Percentiles rank a stretch among this genome's conserved stretches.
Evolutionary conservation across 306 rosid genomes (phyloP).

Genomic region (Luffa aegyptiaca): DNA sequence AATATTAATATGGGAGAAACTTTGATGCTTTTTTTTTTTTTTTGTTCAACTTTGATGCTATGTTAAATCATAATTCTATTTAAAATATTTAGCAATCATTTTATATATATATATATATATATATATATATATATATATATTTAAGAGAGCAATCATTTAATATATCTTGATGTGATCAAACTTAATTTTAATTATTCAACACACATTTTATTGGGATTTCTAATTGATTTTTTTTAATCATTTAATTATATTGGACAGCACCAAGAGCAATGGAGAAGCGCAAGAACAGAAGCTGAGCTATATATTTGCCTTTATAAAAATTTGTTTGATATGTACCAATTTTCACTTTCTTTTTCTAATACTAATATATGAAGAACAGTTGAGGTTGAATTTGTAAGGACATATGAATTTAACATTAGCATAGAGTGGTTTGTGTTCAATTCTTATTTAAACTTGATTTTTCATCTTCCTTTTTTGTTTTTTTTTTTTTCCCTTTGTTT

Average conservation of each 20-base stretch:
- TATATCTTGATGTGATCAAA: too few species aligned
- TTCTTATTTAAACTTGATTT: background rate
- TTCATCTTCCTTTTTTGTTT: background rate
- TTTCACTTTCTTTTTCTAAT: background rate
- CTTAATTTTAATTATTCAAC: too few species aligned
- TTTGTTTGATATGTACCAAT: background rate
- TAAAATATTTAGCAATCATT: too few species aligned
- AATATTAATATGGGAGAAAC: too few species aligned
- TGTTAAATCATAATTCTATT: too few species aligned
- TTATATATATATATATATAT: fast-evolving
- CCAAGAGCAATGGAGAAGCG: constrained; percentile 81
- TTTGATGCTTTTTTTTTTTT: too few species aligned
- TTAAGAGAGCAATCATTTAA: too few species aligned
- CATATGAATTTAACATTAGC: background rate
- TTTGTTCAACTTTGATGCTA: too few species aligned
- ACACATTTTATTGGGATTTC: too few species aligned
- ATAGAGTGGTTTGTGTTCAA: background rate
- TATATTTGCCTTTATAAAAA: background rate
- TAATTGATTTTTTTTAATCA: background rate
- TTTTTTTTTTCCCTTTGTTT: background rate
- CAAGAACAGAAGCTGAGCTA: constrained; percentile 58
- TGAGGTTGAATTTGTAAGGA: background rate
- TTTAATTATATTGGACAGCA: constrained; percentile 28
- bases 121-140: too few species aligned
- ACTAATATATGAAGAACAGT: background rate